These are phyloP conservation scores for Vanderwaltozyma polyspora DNA, from an alignment of 805 yeast species.

Conservation along the genomic window DNA sequence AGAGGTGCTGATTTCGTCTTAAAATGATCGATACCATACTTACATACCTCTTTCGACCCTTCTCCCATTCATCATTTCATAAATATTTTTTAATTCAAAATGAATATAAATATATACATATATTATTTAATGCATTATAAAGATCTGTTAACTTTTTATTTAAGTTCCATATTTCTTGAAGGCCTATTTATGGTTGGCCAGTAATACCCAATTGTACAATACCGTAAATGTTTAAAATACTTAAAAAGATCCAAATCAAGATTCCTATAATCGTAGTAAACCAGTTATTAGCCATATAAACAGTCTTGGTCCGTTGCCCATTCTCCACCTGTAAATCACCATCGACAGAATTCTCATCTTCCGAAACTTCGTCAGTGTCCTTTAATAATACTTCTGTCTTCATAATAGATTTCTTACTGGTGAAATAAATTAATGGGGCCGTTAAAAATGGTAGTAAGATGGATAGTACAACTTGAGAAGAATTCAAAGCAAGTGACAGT, in stretches of 20 bases:
- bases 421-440: constrained; percentile 77
- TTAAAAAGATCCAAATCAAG: constrained; percentile 58
- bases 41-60: too few species aligned
- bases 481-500: constrained; percentile 57
- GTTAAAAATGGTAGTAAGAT: constrained; percentile 72
- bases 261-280: constrained; percentile 40
- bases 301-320: constrained; percentile 17
- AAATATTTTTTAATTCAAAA: not conserved
- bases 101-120: too few species aligned
- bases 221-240: constrained; percentile 58
- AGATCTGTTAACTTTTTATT: too few species aligned
- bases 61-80: too few species aligned
- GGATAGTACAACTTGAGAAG: constrained; percentile 79
- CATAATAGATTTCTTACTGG: constrained; percentile 63
- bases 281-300: constrained; percentile 55
- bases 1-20: constrained; percentile 82
- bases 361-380: constrained; percentile 4
- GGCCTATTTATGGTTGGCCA: too few species aligned
- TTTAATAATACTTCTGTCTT: constrained; percentile 26
- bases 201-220: constrained; percentile 34
- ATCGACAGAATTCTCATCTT: constrained; percentile 10
- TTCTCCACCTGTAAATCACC: constrained; percentile 5
- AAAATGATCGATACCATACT: constrained; percentile 33
- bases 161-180: too few species aligned
- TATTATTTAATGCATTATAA: too few species aligned